Evolutionary conservation across 1,284 basidiomycete genomes (phyloP).

Genomic region (Polyporus tsugae): DNA sequence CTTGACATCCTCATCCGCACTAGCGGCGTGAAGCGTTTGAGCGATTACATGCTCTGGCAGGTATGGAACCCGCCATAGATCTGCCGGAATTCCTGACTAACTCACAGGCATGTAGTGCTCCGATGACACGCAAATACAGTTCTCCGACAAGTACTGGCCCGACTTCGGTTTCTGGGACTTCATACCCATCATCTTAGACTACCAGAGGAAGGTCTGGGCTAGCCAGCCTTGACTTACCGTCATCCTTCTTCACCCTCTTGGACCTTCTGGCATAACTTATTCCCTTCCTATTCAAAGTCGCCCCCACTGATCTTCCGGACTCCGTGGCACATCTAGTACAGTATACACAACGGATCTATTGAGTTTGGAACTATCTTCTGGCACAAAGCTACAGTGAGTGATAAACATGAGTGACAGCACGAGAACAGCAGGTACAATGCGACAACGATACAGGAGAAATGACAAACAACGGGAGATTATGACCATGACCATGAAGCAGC

Average conservation of each 20-base stretch:
- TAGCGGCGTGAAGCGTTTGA: conserved; percentile 89
- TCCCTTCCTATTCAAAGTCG: not conserved
- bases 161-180: conserved; percentile 92
- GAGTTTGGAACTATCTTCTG: conserved; percentile 5
- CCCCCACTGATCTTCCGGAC: not conserved
- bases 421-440: conserved; percentile 4
- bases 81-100: not conserved
- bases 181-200: conserved; percentile 85
- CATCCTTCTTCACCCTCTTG: too few relatives aligned
- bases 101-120: conserved; percentile 60
- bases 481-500: too few relatives aligned
- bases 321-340: not conserved
- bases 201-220: conserved; percentile 80
- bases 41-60: conserved; percentile 97
- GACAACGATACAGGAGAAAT: conserved; percentile 3
- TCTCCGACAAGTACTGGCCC: conserved; percentile 93
- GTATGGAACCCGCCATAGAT: conserved; percentile 47
- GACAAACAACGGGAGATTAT: not conserved
- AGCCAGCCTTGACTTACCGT: not conserved
- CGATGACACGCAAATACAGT: conserved; percentile 91
- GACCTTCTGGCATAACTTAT: conserved; percentile 27
- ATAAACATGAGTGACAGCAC: not conserved
- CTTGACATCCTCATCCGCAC: conserved; percentile 94
- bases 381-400: not conserved
- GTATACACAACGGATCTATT: conserved; percentile 1